Evolutionary conservation across 2,329 filamentous ascomycete genomes (phyloP).

Genomic region (Curvularia eragrostidis): DNA sequence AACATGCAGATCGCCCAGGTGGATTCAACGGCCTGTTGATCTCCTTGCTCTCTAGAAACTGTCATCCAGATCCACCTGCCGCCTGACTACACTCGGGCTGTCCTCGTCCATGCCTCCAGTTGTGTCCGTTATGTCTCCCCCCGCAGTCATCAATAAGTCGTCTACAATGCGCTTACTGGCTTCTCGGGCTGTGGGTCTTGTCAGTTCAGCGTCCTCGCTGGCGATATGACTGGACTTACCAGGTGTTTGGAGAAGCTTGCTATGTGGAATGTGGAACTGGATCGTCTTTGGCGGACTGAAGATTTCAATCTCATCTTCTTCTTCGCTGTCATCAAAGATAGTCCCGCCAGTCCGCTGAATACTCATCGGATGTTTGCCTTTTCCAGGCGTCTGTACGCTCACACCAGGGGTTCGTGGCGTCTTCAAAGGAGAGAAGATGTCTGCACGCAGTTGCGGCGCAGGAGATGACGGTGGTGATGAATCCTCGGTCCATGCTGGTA

Average conservation of each 20-base stretch:
- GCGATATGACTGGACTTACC: constrained; percentile 57
- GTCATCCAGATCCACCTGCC: constrained; percentile 55
- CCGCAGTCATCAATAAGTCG: constrained; percentile 78
- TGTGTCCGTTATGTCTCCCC: constrained; percentile 62
- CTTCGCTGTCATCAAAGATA: constrained; percentile 78
- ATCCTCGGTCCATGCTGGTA: constrained; percentile 47
- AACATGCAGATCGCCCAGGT: constrained; percentile 1
- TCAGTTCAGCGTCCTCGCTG: constrained; percentile 1
- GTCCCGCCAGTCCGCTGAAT: constrained; percentile 53
- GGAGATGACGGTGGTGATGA: constrained; percentile 62
- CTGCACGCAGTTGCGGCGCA: constrained; percentile 81
- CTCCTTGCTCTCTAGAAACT: constrained; percentile 49
- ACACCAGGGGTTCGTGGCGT: constrained; percentile 76
- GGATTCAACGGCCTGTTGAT: background rate
- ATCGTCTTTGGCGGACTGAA: constrained; percentile 95
- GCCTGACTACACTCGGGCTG: constrained; percentile 57
- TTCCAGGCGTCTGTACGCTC: constrained; percentile 77
- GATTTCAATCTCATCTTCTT: constrained; percentile 55
- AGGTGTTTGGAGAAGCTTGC: constrained; percentile 79
- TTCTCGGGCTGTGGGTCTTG: constrained; percentile 67
- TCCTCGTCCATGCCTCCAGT: constrained; percentile 52
- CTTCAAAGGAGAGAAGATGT: constrained; percentile 79
- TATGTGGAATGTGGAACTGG: constrained; percentile 80
- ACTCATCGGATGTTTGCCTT: constrained; percentile 52
- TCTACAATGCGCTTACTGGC: constrained; percentile 83